Base-by-base conservation (phyloP, 106 monocot species). In the Dendrobium huoshanense region DNA sequence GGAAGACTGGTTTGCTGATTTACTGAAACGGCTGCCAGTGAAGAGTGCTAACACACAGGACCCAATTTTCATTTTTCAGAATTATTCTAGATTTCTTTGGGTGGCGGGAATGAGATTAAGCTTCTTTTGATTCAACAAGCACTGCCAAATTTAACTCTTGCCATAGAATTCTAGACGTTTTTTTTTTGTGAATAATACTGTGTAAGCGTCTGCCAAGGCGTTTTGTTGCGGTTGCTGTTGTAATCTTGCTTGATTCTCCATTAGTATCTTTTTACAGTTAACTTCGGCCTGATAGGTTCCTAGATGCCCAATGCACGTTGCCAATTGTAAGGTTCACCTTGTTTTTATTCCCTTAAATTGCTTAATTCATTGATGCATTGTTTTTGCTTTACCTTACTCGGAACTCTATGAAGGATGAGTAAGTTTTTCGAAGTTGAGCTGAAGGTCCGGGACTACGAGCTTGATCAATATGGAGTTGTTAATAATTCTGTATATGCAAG, bases 401-500 rank as follows among this genome's bases (percentile, higher is more conserved):
- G 29, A 7, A 37, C 31, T 16, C 37, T 72, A 25, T 40, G 40
- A 9, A 89, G 93, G 81, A 82, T 41, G 72, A 83, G 80, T 40
- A 84, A 83, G 47, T 90, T 90, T 84, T 92, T 84, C 11, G 86
- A 96, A 27, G 86, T 94, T 56, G 85, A 94, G 80, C 73, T 97
- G 9, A 85, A 89, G 77, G 94, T 97, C 29, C 87, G 94, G 37
- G 96, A 97, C 55, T 97, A 97, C 54, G 94, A 97, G 82, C 94
- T 97, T 13, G 96, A 97, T 84, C 96, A 94, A 65, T 94, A 87
- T 85, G 94, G 94, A 13, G 96, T 97, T 77, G 96, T 97, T 45
- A 97, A 97, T 67, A 94, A 94, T 85, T 87, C 96, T 8, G 81
- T 92, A 15, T 97, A 97, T 59, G 90, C 94, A 41, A 88, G 86